These are phyloP conservation scores for Eutrema heterophyllum DNA, from an alignment of 345 rosid genomes.

Conservation along the genomic window DNA sequence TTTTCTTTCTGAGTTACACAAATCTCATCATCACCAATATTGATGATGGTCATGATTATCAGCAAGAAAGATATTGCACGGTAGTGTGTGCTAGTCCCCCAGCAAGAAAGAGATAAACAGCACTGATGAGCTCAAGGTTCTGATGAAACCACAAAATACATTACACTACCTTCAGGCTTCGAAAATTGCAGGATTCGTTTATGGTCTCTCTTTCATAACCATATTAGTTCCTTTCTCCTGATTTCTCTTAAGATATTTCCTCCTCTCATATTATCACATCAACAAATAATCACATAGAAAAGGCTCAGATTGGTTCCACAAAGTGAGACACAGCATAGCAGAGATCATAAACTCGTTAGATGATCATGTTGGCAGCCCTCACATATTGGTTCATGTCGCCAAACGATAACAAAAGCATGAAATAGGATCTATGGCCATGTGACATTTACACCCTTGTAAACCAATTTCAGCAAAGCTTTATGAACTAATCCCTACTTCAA, in stretches of 20 bases:
- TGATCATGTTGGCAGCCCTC: neutral
- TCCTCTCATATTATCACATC: neutral
- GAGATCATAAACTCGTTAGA: neutral
- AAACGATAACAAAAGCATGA: neutral
- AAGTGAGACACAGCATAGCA: neutral
- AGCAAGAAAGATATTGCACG: too few relatives aligned
- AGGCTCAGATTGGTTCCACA: neutral
- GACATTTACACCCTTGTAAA: neutral
- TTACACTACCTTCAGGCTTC: slow-evolving; percentile 6
- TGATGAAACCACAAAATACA: neutral
- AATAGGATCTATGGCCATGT: neutral
- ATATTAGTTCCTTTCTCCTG: neutral
- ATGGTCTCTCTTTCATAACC: neutral
- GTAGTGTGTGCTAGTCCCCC: too few relatives aligned
- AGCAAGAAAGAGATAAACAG: too few relatives aligned
- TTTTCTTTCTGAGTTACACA: neutral
- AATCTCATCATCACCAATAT: neutral
- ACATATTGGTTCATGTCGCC: neutral
- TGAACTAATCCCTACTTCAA: neutral
- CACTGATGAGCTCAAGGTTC: too few relatives aligned
- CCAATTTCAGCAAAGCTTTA: neutral
- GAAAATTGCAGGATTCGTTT: neutral
- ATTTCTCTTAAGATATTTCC: neutral
- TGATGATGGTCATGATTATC: neutral
- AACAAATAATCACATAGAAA: neutral